Evolutionary conservation across 2,329 filamentous ascomycete species (phyloP), one percentile per base, ranked within the genome.

Genomic region (Huntiella omanensis): DNA sequence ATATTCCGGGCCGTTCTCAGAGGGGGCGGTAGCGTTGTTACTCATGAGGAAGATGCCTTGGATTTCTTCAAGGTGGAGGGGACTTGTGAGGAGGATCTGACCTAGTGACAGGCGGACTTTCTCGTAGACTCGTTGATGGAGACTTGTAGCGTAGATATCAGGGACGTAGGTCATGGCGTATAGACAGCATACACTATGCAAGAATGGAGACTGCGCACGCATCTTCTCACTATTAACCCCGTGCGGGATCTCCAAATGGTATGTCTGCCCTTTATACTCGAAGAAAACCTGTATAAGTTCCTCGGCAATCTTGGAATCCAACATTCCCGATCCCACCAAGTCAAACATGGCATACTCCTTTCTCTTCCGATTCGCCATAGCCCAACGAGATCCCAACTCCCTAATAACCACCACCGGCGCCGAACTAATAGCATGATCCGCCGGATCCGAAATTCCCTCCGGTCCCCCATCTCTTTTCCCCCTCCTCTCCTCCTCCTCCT

Each of bases 31-130:
- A 1, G 52, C 47, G 43, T 54, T 54, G 2, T 55, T 46, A 38
- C 60, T 60, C 55, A 62, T 63, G 35, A 65, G 57, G 12, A 64
- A 54, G 42, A 64, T 54, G 2, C 60, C 62, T 33, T 60, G 63
- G 16, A 65, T 59, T 46, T 65, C 62, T 43, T 64, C 61, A 12
- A 64, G 52, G 15, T 58, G 59, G n/a, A 65, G 45, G 4, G 62
- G 62, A 32, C 59, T 64, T 10, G 58, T 58, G 2, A 64, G 52
- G 15, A 64, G 54, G 13, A 62, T 59, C 47, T 64, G 60, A 1
- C 62, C 62, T 4, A 65, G 55, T 19, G 56, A 60, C 10, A 57
- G 45, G 5, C 62, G 56, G 12, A 63, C 59, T 49, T 62, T 61
- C 33, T 64, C 61, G 38, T 63, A 64, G 1, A 64, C 56, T 35